phyloP scores from a whole-genome alignment of 768 basidiomycete genomes.

The Tulasnella sp. region DNA sequence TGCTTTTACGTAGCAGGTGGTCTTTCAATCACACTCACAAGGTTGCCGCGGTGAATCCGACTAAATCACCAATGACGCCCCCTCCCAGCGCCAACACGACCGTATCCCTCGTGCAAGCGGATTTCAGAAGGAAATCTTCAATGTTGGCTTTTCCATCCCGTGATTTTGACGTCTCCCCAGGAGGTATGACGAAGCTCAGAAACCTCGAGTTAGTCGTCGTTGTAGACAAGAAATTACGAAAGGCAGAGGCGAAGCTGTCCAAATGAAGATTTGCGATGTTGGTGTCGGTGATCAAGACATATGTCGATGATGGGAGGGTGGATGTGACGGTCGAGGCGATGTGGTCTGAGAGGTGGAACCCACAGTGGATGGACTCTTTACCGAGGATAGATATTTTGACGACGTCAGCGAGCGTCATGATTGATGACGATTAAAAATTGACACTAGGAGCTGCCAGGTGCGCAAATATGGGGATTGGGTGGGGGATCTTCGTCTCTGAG shows the following conservation, averaged over 20 bases:
- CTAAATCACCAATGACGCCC: conserved; percentile 93
- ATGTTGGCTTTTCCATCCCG: conserved; percentile 85
- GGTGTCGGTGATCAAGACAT: conserved; percentile 87
- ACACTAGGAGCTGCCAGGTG: neutral
- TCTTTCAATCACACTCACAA: conserved; percentile 58
- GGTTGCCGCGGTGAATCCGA: conserved; percentile 94
- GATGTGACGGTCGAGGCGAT: conserved; percentile 63
- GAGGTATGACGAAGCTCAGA: conserved; percentile 65
- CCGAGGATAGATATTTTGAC: conserved; percentile 76
- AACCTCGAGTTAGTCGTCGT: conserved; percentile 46
- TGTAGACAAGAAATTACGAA: conserved; percentile 37
- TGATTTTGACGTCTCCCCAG: conserved; percentile 89
- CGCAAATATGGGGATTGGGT: too few species aligned
- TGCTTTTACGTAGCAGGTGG: neutral
- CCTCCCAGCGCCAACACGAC: conserved; percentile 91
- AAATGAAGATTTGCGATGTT: conserved; percentile 80
- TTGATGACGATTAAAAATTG: neutral
- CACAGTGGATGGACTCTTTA: conserved; percentile 82
- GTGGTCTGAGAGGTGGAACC: conserved; percentile 85
- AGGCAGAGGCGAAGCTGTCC: conserved; percentile 52
- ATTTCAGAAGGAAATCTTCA: conserved; percentile 82
- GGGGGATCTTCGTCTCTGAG: neutral
- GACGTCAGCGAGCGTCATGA: conserved; percentile 35
- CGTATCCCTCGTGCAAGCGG: conserved; percentile 86
- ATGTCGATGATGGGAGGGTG: conserved; percentile 67